Conservation (phyloP, 805 yeast species). For the Candida boleticola region DNA sequence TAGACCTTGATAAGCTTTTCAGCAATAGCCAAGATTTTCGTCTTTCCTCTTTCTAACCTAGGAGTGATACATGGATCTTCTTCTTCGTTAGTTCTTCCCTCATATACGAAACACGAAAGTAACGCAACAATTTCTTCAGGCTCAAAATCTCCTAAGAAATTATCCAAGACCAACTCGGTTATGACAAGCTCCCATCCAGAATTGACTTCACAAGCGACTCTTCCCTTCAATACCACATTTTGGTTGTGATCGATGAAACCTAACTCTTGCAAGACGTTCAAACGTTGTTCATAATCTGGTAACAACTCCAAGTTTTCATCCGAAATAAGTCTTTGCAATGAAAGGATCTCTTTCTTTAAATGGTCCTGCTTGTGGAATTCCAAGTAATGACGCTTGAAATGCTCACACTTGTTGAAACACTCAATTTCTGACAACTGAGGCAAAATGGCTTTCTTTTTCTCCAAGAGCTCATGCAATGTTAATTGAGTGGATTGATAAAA, state of each 20-base stretch:
- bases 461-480: slow-evolving; percentile 33
- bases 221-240: slow-evolving; percentile 82
- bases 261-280: slow-evolving; percentile 73
- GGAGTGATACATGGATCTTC: slow-evolving; percentile 73
- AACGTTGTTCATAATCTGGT: slow-evolving; percentile 91
- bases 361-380: slow-evolving; percentile 45
- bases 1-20: slow-evolving; percentile 59
- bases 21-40: slow-evolving; percentile 68
- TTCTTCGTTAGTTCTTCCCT: slow-evolving; percentile 67
- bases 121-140: slow-evolving; percentile 97
- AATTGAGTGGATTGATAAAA: slow-evolving; percentile 34
- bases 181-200: slow-evolving; percentile 88
- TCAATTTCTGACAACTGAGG: slow-evolving; percentile 23
- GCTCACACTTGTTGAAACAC: slow-evolving; percentile 31
- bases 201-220: slow-evolving; percentile 90
- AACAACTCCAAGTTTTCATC: slow-evolving; percentile 86
- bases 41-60: slow-evolving; percentile 67
- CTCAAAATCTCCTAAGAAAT: slow-evolving; percentile 88
- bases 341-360: slow-evolving; percentile 50
- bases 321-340: slow-evolving; percentile 61
- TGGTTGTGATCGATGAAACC: slow-evolving; percentile 74
- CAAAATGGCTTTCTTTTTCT: slow-evolving; percentile 34
- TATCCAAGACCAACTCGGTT: slow-evolving; percentile 87
- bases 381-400: slow-evolving; percentile 44
- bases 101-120: slow-evolving; percentile 88